Percentiles rank a stretch among this genome's conserved stretches.
phyloP scores from a whole-genome alignment of 768 basidiomycete genomes.

The Lentinus tigrinus region DNA sequence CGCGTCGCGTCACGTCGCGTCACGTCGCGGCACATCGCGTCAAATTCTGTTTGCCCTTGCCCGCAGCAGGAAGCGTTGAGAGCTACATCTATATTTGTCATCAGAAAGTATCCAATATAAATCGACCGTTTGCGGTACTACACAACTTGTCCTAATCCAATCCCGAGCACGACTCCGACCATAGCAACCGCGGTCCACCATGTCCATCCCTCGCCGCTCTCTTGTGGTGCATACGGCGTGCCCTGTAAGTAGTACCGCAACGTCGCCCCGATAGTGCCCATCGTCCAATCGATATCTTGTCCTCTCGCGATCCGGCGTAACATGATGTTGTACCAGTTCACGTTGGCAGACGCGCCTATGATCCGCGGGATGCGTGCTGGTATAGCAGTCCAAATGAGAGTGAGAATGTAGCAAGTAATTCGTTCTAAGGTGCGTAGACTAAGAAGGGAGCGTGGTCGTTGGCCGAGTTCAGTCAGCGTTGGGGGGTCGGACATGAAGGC shows the following conservation, averaged over 20 bases:
- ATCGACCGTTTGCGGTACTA: too few species aligned
- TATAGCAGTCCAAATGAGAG: constrained; percentile 18
- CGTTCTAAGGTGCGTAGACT: constrained; percentile 20
- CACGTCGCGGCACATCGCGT: too few species aligned
- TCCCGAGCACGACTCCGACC: constrained; percentile 12
- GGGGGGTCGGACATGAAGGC: background rate
- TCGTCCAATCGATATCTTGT: constrained; percentile 15
- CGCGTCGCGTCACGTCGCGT: too few species aligned
- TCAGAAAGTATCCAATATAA: too few species aligned
- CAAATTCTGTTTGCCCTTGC: too few species aligned
- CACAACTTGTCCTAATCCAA: constrained; percentile 12
- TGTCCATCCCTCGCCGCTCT: background rate
- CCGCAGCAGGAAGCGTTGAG: too few species aligned
- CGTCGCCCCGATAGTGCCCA: constrained; percentile 23
- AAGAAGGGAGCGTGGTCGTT: background rate
- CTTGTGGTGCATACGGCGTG: constrained; percentile 7
- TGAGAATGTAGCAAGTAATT: constrained; percentile 15
- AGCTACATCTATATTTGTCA: too few species aligned
- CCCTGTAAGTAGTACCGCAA: constrained; percentile 24
- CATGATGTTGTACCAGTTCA: constrained; percentile 67
- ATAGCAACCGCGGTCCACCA: constrained; percentile 14
- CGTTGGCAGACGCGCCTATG: constrained; percentile 59
- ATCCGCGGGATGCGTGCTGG: constrained; percentile 50
- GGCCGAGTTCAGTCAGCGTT: constrained; percentile 1
- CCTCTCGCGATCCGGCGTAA: constrained; percentile 50